Percentiles rank a stretch among this genome's conserved stretches.
These are phyloP conservation scores for Tolypocladium tundrense DNA, from an alignment of 2,329 filamentous ascomycete species.

Conservation along the genomic window DNA sequence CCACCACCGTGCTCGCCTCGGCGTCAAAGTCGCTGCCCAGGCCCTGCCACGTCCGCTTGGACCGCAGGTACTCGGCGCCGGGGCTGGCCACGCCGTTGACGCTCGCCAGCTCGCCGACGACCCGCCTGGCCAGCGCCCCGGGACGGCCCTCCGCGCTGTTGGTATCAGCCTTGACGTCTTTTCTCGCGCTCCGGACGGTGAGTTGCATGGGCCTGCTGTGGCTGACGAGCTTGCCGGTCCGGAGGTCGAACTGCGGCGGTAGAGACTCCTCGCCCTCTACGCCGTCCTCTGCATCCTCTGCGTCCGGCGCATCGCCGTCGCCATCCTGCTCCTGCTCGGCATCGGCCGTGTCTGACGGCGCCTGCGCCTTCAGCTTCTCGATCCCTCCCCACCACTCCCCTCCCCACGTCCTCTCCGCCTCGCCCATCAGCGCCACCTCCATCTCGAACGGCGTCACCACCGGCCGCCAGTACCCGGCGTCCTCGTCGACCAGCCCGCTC, in stretches of 20 bases:
- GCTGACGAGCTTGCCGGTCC: constrained; percentile 74
- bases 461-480: constrained; percentile 70
- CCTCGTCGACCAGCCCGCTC: constrained; percentile 81
- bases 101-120: constrained; percentile 58
- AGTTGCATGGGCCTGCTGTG: constrained; percentile 64
- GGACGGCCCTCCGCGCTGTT: constrained; percentile 6
- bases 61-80: constrained; percentile 76
- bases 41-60: constrained; percentile 81
- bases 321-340: constrained; percentile 8
- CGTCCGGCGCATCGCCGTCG: constrained; percentile 13
- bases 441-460: constrained; percentile 95
- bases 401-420: constrained; percentile 73
- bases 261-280: constrained; percentile 61
- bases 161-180: constrained; percentile 6
- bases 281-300: constrained; percentile 28
- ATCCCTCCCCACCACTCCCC: constrained; percentile 86
- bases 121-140: constrained; percentile 45
- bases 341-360: constrained; percentile 15
- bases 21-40: constrained; percentile 74
- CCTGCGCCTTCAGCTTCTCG: constrained; percentile 48
- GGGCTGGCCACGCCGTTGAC: constrained; percentile 85
- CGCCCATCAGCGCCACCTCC: constrained; percentile 62
- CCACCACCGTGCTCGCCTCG: constrained; percentile 56
- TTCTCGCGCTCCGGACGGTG: constrained; percentile 18
- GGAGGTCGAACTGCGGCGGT: constrained; percentile 83